These are phyloP conservation scores for Deakozyma indianensis DNA, from an alignment of 805 yeast species.

Conservation along the genomic window DNA sequence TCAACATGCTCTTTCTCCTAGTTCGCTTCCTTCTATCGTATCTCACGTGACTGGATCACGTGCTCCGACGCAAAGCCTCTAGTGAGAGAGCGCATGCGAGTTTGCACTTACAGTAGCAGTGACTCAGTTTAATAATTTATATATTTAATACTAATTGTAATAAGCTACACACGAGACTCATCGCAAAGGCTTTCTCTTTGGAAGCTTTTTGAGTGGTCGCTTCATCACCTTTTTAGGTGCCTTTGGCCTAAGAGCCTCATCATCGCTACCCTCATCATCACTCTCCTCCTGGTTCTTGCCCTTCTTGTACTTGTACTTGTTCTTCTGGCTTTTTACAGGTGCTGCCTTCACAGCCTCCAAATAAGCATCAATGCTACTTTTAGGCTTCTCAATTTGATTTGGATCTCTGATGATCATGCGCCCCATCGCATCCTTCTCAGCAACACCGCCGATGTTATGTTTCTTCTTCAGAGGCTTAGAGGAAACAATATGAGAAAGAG, in stretches of 20 bases:
- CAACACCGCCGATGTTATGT: constrained; percentile 20
- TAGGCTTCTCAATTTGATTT: constrained; percentile 14
- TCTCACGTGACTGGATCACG: too few relatives aligned
- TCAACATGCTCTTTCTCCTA: too few relatives aligned
- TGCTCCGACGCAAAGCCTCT: too few relatives aligned
- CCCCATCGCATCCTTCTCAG: constrained; percentile 42
- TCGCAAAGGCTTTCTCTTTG: neutral
- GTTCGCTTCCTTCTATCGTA: too few relatives aligned
- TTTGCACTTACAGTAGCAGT: too few relatives aligned
- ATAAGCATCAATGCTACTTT: constrained; percentile 73
- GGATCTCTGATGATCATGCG: constrained; percentile 50
- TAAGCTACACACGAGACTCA: too few relatives aligned
- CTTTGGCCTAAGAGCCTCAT: constrained; percentile 12
- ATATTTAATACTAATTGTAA: too few relatives aligned
- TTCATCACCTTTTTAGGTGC: constrained; percentile 5
- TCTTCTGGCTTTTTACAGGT: constrained; percentile 87
- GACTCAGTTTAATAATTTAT: too few relatives aligned
- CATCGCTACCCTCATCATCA: constrained; percentile 39
- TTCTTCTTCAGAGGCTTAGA: constrained; percentile 54
- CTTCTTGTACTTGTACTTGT: constrained; percentile 76
- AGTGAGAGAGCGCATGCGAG: too few relatives aligned
- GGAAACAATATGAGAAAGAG: constrained; percentile 80
- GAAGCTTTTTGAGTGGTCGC: constrained; percentile 2
- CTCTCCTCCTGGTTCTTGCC: constrained; percentile 39
- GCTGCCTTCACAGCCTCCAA: constrained; percentile 87